phyloP scores from a whole-genome alignment of 768 basidiomycete species.

The Amanita polypyramis region DNA sequence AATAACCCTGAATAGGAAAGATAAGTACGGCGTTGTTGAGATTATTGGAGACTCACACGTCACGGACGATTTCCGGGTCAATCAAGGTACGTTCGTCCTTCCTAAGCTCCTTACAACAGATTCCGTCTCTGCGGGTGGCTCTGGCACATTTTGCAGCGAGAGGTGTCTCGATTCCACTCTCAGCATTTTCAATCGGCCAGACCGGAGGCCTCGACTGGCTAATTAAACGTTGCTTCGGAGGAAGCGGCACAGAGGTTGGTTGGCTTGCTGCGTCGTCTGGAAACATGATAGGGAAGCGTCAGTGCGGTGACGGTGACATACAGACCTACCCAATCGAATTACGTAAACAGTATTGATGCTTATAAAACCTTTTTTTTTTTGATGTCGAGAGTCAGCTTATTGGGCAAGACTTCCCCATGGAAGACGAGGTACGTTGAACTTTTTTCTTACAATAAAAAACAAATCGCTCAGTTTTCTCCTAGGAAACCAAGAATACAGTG shows the following conservation, averaged over 20 bases:
- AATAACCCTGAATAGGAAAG: conserved; percentile 46
- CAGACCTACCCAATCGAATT: no score
- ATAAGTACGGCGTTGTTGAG: not conserved
- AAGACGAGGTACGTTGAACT: not conserved
- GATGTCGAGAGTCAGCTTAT: no score
- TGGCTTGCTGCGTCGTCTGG: conserved; percentile 12
- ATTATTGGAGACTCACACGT: conserved; percentile 51
- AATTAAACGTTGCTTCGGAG: conserved; percentile 16
- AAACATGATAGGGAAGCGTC: conserved; percentile 2
- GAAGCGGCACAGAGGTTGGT: conserved; percentile 24
- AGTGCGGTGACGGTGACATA: no score
- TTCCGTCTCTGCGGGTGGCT: conserved; percentile 41
- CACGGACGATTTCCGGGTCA: conserved; percentile 80
- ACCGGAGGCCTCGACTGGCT: conserved; percentile 38
- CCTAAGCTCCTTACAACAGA: conserved; percentile 87
- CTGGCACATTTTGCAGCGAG: conserved; percentile 49
- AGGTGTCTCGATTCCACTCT: conserved; percentile 28
- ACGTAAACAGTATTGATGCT: no score
- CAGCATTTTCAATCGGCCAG: conserved; percentile 49
- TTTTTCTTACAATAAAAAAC: no score
- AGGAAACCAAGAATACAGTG: not conserved
- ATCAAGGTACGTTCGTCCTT: conserved; percentile 74
- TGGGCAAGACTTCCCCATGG: no score
- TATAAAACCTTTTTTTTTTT: no score
- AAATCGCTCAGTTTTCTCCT: no score